These are phyloP conservation scores for Proliferodiscus dingleyae DNA, from an alignment of 2,329 filamentous ascomycete species.

Conservation along the genomic window DNA sequence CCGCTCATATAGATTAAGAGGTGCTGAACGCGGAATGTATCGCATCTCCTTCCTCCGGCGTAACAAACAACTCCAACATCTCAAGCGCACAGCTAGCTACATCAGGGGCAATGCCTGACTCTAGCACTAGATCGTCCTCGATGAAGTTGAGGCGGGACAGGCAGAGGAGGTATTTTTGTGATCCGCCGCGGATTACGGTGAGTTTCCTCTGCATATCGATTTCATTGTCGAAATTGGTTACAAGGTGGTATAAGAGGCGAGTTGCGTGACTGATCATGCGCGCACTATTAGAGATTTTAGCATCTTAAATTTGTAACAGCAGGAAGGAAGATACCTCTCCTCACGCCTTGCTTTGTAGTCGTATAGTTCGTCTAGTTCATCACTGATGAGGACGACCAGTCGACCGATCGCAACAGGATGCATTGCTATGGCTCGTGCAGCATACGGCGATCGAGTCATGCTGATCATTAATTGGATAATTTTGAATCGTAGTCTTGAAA, in stretches of 20 bases:
- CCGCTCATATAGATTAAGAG: too few species aligned
- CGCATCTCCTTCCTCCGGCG: conserved; percentile 70
- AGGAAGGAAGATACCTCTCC: conserved; percentile 34
- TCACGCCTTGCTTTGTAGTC: conserved; percentile 35
- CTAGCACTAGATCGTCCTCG: conserved; percentile 70
- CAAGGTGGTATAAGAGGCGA: conserved; percentile 55
- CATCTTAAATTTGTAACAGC: not conserved
- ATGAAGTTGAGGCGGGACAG: conserved; percentile 82
- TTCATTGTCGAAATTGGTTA: conserved; percentile 54
- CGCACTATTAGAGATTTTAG: conserved; percentile 26
- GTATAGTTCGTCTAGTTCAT: conserved; percentile 62
- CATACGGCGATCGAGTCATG: conserved; percentile 59
- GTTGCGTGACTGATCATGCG: conserved; percentile 54
- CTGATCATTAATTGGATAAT: conserved; percentile 51
- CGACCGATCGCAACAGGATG: conserved; percentile 69
- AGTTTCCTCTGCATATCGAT: conserved; percentile 70
- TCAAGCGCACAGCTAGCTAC: conserved; percentile 77
- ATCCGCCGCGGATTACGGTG: conserved; percentile 61
- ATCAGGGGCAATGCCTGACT: conserved; percentile 70
- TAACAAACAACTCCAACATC: conserved; percentile 74
- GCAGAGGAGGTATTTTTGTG: conserved; percentile 76
- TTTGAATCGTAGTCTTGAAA: conserved; percentile 27
- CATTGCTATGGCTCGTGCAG: conserved; percentile 58
- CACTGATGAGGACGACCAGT: conserved; percentile 69
- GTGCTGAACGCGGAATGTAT: conserved; percentile 29